Percentiles rank a stretch among this genome's conserved stretches.
These are phyloP conservation scores for Phialocephala sp. DNA, from an alignment of 2,329 filamentous ascomycete species.

Conservation along the genomic window DNA sequence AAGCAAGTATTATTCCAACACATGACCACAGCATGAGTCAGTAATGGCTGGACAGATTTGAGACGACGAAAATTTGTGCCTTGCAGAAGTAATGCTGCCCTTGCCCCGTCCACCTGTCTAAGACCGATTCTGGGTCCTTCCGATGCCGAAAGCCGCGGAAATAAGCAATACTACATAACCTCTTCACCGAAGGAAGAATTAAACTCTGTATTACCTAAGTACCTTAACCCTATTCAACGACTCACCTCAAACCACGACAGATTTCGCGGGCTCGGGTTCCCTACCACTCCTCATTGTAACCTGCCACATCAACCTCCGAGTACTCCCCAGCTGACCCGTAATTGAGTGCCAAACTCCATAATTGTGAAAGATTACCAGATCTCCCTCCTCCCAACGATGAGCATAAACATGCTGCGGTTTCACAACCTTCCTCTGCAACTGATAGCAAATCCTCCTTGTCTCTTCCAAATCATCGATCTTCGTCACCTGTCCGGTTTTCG, in stretches of 20 bases:
- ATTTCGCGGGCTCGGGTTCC: conserved; percentile 1
- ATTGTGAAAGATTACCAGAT: conserved; percentile 44
- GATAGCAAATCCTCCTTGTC: conserved; percentile 38
- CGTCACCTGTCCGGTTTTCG: conserved; percentile 28
- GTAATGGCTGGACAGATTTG: no score
- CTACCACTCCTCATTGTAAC: conserved; percentile 34
- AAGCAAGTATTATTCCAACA: no score
- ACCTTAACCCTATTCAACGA: no score
- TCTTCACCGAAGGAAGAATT: no score
- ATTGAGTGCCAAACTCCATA: conserved; percentile 44
- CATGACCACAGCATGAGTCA: no score
- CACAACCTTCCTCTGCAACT: conserved; percentile 38
- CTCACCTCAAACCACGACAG: background rate
- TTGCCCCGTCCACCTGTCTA: no score
- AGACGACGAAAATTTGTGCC: no score
- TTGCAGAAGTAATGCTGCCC: no score
- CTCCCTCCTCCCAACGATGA: conserved; percentile 41
- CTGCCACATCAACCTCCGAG: conserved; percentile 44
- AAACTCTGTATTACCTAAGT: no score
- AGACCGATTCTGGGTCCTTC: no score
- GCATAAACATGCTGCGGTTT: conserved; percentile 43
- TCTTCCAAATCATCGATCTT: conserved; percentile 32
- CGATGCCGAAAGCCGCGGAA: no score
- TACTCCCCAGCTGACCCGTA: conserved; percentile 38
- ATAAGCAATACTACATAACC: no score